phyloP scores from a whole-genome alignment of 2,329 filamentous ascomycete species.

The Ophiocordyceps camponoti-saundersi region DNA sequence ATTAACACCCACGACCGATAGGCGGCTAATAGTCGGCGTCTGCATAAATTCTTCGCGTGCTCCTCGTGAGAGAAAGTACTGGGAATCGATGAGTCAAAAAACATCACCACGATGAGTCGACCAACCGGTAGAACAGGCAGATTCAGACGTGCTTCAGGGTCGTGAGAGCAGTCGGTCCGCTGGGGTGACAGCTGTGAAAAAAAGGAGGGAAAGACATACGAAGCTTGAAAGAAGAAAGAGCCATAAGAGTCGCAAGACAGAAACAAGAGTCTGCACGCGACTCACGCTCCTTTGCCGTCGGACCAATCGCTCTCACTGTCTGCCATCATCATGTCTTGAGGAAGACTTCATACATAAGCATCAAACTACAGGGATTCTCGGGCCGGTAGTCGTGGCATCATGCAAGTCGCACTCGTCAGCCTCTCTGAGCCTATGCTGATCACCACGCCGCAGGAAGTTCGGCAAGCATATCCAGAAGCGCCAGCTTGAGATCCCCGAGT shows the following conservation, averaged over 20 bases:
- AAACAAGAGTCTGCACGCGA: background rate
- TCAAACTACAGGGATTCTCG: background rate
- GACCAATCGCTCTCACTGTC: background rate
- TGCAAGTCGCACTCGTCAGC: background rate
- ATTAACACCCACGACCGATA: background rate
- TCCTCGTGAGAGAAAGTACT: background rate
- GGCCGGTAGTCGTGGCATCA: background rate
- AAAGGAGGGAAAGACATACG: background rate
- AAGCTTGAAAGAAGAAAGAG: background rate
- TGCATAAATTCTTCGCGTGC: background rate
- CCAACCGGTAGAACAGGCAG: background rate
- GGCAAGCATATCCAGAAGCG: constrained; percentile 98
- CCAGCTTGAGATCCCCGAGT: constrained; percentile 97
- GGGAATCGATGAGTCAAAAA: background rate
- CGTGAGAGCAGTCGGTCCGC: background rate
- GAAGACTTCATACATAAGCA: background rate
- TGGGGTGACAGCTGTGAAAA: no score
- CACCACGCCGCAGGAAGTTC: constrained; percentile 62
- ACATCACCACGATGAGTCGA: background rate
- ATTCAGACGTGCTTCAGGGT: background rate
- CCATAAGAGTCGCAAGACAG: background rate
- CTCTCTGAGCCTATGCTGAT: background rate
- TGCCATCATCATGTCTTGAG: background rate
- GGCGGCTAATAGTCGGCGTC: background rate
- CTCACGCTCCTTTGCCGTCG: background rate